phyloP scores from a whole-genome alignment of 495 filamentous ascomycete species.

The Penicillium mononematosum region DNA sequence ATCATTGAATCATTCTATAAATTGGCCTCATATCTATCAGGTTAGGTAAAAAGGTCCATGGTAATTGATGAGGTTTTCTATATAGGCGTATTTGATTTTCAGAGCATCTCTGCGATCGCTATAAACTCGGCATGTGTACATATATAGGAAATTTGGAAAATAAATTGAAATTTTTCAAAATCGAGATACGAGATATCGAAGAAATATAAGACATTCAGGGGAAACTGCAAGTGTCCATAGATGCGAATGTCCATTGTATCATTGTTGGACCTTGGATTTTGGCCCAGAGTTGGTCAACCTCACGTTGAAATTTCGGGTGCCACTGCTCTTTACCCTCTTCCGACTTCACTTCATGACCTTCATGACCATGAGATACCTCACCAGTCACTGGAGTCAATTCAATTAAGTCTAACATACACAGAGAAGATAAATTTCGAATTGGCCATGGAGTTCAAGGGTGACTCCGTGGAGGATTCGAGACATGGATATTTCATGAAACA shows the following conservation, averaged over 20 bases:
- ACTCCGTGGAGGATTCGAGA: constrained; percentile 19
- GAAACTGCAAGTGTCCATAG: too few species aligned
- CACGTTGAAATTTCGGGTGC: constrained; percentile 1
- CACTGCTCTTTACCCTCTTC: background rate
- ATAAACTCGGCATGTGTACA: too few species aligned
- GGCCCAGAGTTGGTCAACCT: constrained; percentile 2
- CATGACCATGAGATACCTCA: background rate
- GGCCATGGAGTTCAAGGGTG: constrained; percentile 1
- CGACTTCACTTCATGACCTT: background rate
- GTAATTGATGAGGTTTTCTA: background rate
- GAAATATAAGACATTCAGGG: background rate
- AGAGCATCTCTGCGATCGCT: too few species aligned
- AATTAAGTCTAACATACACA: background rate
- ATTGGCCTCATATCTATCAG: background rate
- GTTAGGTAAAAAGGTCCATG: background rate
- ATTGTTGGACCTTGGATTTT: background rate
- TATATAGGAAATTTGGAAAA: background rate
- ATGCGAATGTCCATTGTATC: background rate
- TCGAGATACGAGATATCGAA: background rate
- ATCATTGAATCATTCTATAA: background rate
- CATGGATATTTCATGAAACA: constrained; percentile 68
- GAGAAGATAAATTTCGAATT: background rate
- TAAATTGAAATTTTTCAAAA: background rate
- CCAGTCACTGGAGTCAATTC: background rate
- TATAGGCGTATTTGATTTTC: background rate